Base-by-base conservation (phyloP, 1,139 yeast genomes). In the Taphrina sp. region DNA sequence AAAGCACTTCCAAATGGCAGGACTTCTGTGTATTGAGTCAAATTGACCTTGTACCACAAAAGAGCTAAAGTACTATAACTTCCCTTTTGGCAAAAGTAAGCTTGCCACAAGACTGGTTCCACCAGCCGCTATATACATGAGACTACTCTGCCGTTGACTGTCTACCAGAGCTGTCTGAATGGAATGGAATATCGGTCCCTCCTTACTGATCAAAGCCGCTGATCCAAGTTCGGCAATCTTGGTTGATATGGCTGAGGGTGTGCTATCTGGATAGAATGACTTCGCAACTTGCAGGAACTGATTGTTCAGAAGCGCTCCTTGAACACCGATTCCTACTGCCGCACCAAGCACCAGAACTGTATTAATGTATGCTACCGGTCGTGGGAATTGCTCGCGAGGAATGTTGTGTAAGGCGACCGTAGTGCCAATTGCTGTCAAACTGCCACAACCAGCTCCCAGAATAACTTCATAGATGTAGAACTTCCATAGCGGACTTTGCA, bases 131-230 rank as follows among this genome's bases (percentile, higher is more conserved):
- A 38, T 38, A 14, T 31, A 43, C 19, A 43, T 19, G 5, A 43
- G 38, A 2, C 34, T 23, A 2, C 38, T 26, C 17, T 43, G 47
- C n/a, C 47, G 24, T 20, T 43, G 47, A 19, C 38, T 31, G 26
- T 43, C 20, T 33, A 8, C 14, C 14, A 14, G 36, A 10, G 17
- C 36, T 14, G 14, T 33, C 36, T 8, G 36, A 20, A 7, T 17
- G 8, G 14, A 17, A 14, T 8, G 7, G 19, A 8, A 8, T 33
- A 17, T 14, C 14, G 19, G 36, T 17, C 36, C 8, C 12, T n/a
- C 14, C 19, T 33, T 7, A 20, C 12, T 33, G 36, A 33, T 20
- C 17, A 14, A 7, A 14, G 36, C 19, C 36, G 36, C 16, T 8
- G 19, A 33, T 14, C 14, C 36, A 33, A n/a, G 14, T 8, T 33